These are phyloP conservation scores for Mycena olivaceomarginata DNA, from an alignment of 768 basidiomycete genomes.

Conservation along the genomic window DNA sequence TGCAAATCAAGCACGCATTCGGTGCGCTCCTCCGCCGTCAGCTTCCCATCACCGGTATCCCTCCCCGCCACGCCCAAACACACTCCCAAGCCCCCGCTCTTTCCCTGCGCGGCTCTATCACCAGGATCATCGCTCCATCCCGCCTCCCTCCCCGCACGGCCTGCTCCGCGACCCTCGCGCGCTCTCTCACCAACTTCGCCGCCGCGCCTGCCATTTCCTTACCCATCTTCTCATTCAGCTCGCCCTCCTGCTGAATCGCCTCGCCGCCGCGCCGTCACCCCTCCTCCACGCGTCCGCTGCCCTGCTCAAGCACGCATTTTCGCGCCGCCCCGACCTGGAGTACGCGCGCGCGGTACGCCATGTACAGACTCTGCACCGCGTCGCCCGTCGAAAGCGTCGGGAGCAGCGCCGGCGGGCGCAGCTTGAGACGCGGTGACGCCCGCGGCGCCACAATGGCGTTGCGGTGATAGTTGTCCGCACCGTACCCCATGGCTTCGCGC, in stretches of 20 bases:
- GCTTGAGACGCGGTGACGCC: slow-evolving; percentile 89
- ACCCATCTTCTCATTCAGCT: slow-evolving; percentile 94
- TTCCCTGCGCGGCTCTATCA: slow-evolving; percentile 86
- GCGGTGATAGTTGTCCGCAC: slow-evolving; percentile 79
- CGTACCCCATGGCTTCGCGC: slow-evolving; percentile 74
- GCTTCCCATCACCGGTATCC: slow-evolving; percentile 70
- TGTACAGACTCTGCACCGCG: slow-evolving; percentile 86
- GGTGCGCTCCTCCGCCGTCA: slow-evolving; percentile 91
- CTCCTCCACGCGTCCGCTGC: slow-evolving; percentile 98
- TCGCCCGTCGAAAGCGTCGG: slow-evolving; percentile 95
- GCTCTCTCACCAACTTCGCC: slow-evolving; percentile 88
- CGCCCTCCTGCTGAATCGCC: slow-evolving; percentile 95
- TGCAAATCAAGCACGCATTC: slow-evolving; percentile 94
- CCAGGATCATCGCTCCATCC: slow-evolving; percentile 90
- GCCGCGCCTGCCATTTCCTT: slow-evolving; percentile 92
- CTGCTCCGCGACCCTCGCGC: slow-evolving; percentile 84
- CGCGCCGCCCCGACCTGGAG: slow-evolving; percentile 95
- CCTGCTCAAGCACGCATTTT: slow-evolving; percentile 94
- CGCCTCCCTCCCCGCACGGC: slow-evolving; percentile 83
- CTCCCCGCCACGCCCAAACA: slow-evolving; percentile 89
- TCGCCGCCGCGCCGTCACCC: slow-evolving; percentile 96
- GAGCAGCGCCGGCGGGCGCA: slow-evolving; percentile 88
- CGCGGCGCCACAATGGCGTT: slow-evolving; percentile 86
- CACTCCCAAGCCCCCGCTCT: slow-evolving; percentile 87
- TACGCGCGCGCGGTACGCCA: slow-evolving; percentile 91